Evolutionary conservation across 73 alveolate genomes (phyloP).

Genomic region (Paramecium pentaurelia): DNA sequence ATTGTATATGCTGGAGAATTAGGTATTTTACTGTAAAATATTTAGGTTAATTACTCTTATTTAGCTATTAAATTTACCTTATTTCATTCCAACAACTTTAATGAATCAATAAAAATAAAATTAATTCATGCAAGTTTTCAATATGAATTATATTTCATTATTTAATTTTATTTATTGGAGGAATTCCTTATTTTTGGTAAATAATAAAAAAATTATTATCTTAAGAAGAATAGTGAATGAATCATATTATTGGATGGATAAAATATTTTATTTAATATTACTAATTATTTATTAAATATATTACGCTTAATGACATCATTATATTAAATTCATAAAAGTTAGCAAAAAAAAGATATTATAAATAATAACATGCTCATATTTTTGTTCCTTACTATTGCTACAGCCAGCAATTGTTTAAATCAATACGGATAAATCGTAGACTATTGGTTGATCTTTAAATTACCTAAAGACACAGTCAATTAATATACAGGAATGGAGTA

Average conservation of each 20-base stretch:
- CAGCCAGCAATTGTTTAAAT: not conserved
- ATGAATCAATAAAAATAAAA: not conserved
- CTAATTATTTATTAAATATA: not conserved
- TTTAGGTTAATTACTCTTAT: not conserved
- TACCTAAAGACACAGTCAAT: not conserved
- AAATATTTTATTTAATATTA: not conserved
- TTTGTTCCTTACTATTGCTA: not conserved
- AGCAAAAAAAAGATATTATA: not conserved
- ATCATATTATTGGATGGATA: not conserved
- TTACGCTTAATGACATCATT: not conserved
- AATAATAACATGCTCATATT: not conserved
- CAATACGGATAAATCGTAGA: not conserved
- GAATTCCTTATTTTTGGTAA: not conserved
- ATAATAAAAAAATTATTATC: not conserved
- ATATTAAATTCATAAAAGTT: not conserved
- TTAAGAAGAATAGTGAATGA: not conserved
- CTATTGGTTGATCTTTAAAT: not conserved
- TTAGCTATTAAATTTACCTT: not conserved
- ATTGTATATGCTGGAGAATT: conserved; percentile 37
- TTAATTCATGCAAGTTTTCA: not conserved
- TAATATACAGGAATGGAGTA: not conserved
- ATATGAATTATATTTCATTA: not conserved
- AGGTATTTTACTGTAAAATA: not conserved
- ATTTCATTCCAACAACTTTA: not conserved
- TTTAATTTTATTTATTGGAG: not conserved